Base-by-base conservation (phyloP, 1,139 yeast species). In the Debaryomycetaceae sp. region DNA sequence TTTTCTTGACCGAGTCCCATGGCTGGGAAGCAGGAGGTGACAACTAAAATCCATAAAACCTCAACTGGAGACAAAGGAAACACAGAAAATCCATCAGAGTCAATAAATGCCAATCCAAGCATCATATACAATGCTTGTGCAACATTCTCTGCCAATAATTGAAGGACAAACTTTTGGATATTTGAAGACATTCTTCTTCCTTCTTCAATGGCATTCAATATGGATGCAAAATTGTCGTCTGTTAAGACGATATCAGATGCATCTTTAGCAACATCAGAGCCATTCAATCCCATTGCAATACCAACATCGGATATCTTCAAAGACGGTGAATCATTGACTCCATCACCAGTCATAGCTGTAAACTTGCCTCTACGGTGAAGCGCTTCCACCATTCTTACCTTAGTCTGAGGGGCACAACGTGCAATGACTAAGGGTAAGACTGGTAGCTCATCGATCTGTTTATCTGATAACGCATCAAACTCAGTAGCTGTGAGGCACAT, bases 291-390 rank as follows among this genome's bases (percentile, higher is more conserved):
- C 93, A 85, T 85, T n/a, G 91, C 89, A 60, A 86, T 85, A 54
- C 95, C 95, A 45, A 87, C 89, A 63, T 87, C 93, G 1, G 95
- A 87, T 51, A 79, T 82, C 60, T 85, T 85, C 63, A 87, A 73
- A 5, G 89, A 81, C 17, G 95, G 95, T 4, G 93, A 85, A 62
- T 87, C 95, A 60, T 87, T 87, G 42, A 86, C 91, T 54, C 95
- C 95, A 63, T 86, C 95, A 54, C 95, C 95, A 37, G 95, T 86
- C 95, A 86, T 87, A 33, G 93, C 95, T 52, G 84, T 82, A 58
- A 81, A 84, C 51, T 80, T 81, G 17, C 72, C 63, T 49, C 91
- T 76, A 51, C 95, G 79, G 56, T 86, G 93, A 38, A 87, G 72
- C 0, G 95, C 93, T 36, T 86, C 91, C 57, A 87, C 85, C 86